Evolutionary conservation across 2,329 filamentous ascomycete genomes (phyloP).

Genomic region (Hortaea werneckii): DNA sequence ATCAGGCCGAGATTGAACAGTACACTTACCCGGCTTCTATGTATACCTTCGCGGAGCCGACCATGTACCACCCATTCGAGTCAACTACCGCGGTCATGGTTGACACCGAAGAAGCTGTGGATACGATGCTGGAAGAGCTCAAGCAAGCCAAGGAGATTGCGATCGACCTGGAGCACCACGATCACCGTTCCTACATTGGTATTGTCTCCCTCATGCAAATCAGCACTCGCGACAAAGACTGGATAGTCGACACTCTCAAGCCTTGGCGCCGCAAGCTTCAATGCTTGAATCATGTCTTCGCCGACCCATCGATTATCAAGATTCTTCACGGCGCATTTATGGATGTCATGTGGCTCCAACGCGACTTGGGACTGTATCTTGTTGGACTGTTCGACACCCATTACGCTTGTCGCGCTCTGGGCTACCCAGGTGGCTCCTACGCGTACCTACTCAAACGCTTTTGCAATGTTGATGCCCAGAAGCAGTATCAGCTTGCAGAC

Average conservation of each 20-base stretch:
- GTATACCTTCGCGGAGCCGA: slow-evolving; percentile 59
- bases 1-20: slow-evolving; percentile 69
- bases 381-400: slow-evolving; percentile 94
- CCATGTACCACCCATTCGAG: slow-evolving; percentile 65
- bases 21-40: slow-evolving; percentile 62
- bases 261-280: slow-evolving; percentile 87
- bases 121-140: slow-evolving; percentile 76
- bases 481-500: slow-evolving; percentile 90
- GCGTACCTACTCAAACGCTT: slow-evolving; percentile 84
- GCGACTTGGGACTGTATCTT: slow-evolving; percentile 86
- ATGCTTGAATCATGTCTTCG: slow-evolving; percentile 85
- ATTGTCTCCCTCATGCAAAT: slow-evolving; percentile 95
- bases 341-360: slow-evolving; percentile 95
- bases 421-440: slow-evolving; percentile 68
- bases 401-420: slow-evolving; percentile 66
- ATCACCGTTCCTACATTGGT: slow-evolving; percentile 77
- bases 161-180: slow-evolving; percentile 91
- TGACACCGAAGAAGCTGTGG: slow-evolving; percentile 74
- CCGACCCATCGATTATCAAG: slow-evolving; percentile 81
- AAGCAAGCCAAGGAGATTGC: slow-evolving; percentile 81
- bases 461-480: slow-evolving; percentile 83
- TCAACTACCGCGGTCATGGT: slow-evolving; percentile 71
- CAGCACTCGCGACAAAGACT: slow-evolving; percentile 87
- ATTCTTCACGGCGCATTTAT: slow-evolving; percentile 89
- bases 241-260: slow-evolving; percentile 90